phyloP scores from a whole-genome alignment of 805 yeast genomes.

The Lipomyces chichibuensis region DNA sequence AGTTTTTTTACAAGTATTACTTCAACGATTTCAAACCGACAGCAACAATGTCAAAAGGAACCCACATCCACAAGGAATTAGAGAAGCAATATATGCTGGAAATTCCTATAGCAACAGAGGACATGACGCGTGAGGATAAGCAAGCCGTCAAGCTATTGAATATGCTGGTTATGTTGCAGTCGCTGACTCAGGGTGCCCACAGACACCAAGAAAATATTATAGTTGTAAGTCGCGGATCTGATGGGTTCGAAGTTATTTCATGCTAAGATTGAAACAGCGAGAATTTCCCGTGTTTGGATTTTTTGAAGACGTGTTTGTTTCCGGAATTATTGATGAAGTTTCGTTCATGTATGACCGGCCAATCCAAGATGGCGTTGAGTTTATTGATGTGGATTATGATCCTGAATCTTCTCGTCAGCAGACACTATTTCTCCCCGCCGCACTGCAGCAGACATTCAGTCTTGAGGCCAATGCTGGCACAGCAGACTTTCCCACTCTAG shows the following conservation, averaged over 20 bases:
- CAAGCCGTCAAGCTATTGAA: constrained; percentile 20
- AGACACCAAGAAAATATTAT: constrained; percentile 6
- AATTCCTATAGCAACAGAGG: constrained; percentile 5
- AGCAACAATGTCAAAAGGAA: constrained; percentile 27
- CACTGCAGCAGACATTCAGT: neutral
- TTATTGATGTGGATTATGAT: constrained; percentile 12
- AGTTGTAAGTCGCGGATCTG: constrained; percentile 4
- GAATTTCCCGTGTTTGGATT: constrained; percentile 34
- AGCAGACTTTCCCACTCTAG: neutral
- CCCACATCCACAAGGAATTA: constrained; percentile 24
- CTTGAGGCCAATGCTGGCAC: neutral
- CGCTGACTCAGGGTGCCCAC: constrained; percentile 16
- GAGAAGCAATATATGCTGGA: constrained; percentile 18
- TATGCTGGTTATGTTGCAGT: constrained; percentile 23
- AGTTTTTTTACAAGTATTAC: constrained; percentile 29
- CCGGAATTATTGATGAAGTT: constrained; percentile 36
- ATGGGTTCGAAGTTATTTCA: too few relatives aligned
- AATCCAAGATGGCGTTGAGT: constrained; percentile 21
- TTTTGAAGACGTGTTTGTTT: constrained; percentile 23
- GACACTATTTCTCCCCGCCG: neutral
- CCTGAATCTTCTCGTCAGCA: constrained; percentile 1
- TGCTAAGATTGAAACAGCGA: constrained; percentile 12
- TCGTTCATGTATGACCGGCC: constrained; percentile 18
- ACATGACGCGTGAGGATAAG: constrained; percentile 20
- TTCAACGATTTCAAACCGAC: constrained; percentile 15